Conservation (phyloP, 257 asterid species). For the Mitragyna speciosa region DNA sequence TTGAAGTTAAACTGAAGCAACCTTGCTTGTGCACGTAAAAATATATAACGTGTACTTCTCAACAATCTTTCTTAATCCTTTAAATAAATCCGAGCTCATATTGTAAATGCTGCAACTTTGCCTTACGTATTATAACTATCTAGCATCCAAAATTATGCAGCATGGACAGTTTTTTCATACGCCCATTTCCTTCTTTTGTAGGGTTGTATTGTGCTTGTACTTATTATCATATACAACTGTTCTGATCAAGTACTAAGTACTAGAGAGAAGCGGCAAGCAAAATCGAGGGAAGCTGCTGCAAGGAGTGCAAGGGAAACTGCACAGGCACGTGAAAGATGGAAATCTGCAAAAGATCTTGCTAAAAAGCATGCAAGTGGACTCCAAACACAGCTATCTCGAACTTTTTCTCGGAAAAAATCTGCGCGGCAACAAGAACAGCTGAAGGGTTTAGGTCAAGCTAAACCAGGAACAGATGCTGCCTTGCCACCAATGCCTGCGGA, state of each 20-base stretch:
- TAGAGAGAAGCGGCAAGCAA: constrained; percentile 74
- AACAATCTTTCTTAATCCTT: neutral
- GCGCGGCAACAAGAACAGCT: constrained; percentile 36
- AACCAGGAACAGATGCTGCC: constrained; percentile 67
- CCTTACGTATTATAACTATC: neutral
- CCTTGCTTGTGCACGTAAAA: neutral
- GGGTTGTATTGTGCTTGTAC: constrained; percentile 77
- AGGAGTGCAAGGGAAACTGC: constrained; percentile 84
- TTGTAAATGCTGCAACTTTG: neutral
- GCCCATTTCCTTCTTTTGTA: constrained; percentile 26
- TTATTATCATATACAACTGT: constrained; percentile 87
- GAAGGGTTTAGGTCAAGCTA: constrained; percentile 52
- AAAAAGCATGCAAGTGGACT: constrained; percentile 64
- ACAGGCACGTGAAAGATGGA: constrained; percentile 87
- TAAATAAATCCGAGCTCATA: neutral
- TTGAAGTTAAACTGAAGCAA: neutral
- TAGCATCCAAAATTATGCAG: neutral
- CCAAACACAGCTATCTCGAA: constrained; percentile 59
- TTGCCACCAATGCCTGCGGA: constrained; percentile 61
- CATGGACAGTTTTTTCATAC: neutral
- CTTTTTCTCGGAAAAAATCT: constrained; percentile 76
- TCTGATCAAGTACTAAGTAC: constrained; percentile 88
- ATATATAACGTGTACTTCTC: too few species aligned
- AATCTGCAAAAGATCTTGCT: constrained; percentile 80
- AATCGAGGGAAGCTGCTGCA: constrained; percentile 95